Conservation (phyloP, 2,329 filamentous ascomycete genomes). For the Colletotrichum eleusines region DNA sequence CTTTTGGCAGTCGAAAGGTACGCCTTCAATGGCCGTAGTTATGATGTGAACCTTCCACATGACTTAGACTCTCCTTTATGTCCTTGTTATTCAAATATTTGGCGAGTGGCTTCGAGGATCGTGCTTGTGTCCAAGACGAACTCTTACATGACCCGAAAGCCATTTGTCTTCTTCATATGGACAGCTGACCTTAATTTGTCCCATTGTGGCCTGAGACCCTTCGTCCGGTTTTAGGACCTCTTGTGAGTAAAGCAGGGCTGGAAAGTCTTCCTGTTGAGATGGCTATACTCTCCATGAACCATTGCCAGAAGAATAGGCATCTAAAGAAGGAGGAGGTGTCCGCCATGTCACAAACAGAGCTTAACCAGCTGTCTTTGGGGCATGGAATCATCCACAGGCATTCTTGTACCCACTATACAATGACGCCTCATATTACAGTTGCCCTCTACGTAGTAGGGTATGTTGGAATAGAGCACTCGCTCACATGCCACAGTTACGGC, state of each 20-base stretch:
- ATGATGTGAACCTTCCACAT: not conserved
- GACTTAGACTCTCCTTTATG: not conserved
- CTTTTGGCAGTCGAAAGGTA: not conserved
- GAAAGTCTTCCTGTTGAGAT: not conserved
- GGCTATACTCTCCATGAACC: not conserved
- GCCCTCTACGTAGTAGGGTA: not conserved
- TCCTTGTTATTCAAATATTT: no score
- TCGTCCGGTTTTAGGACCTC: not conserved
- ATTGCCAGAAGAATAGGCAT: not conserved
- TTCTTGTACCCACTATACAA: not conserved
- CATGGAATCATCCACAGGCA: not conserved
- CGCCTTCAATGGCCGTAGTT: not conserved
- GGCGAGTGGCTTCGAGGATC: not conserved
- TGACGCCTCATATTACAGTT: not conserved
- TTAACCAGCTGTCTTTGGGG: no score
- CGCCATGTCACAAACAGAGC: not conserved
- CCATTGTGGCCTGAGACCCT: not conserved
- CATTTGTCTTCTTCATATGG: not conserved
- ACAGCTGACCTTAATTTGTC: not conserved
- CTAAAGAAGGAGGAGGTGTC: no score
- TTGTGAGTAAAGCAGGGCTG: not conserved
- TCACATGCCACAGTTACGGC: not conserved
- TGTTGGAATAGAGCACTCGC: slow-evolving; percentile 12
- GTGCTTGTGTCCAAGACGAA: no score
- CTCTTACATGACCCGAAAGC: not conserved